Conservation (phyloP, 352 stramenopile genomes). For the Globisporangium acanthophoron region DNA sequence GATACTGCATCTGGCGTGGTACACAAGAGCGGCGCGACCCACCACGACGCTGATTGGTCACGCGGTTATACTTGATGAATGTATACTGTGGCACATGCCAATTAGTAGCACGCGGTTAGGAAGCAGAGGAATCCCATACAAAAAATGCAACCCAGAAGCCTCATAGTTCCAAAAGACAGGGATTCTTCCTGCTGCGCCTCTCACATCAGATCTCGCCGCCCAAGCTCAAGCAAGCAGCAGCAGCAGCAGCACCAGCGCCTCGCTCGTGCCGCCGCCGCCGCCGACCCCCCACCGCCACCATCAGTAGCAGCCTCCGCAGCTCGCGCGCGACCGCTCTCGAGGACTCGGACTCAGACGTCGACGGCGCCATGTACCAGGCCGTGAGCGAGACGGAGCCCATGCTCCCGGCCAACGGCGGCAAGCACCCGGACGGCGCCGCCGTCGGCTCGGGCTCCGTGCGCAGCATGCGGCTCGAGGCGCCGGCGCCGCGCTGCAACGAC, state of each 20-base stretch:
- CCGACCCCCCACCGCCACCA: neutral
- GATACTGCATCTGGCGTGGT: no score
- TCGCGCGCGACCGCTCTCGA: slow-evolving; percentile 9
- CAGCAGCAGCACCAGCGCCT: neutral
- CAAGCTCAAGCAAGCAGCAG: no score
- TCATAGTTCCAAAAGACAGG: no score
- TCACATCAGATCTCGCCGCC: no score
- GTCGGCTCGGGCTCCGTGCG: slow-evolving; percentile 44
- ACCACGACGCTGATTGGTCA: no score
- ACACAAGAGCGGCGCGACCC: no score
- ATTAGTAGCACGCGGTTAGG: no score
- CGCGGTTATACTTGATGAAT: no score
- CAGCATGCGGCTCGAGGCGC: slow-evolving; percentile 56
- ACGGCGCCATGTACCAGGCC: slow-evolving; percentile 56
- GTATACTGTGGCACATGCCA: no score
- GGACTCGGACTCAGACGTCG: slow-evolving; percentile 13
- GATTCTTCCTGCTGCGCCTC: no score
- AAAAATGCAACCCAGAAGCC: no score
- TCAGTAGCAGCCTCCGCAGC: neutral
- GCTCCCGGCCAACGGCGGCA: slow-evolving; percentile 32
- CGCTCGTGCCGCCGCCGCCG: neutral
- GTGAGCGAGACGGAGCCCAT: slow-evolving; percentile 74
- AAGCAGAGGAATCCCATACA: no score
- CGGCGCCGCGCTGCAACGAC: slow-evolving; percentile 70
- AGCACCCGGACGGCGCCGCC: slow-evolving; percentile 8